phyloP scores from a whole-genome alignment of 495 filamentous ascomycete species.

The Aspergillus sclerotiicarbonarius region DNA sequence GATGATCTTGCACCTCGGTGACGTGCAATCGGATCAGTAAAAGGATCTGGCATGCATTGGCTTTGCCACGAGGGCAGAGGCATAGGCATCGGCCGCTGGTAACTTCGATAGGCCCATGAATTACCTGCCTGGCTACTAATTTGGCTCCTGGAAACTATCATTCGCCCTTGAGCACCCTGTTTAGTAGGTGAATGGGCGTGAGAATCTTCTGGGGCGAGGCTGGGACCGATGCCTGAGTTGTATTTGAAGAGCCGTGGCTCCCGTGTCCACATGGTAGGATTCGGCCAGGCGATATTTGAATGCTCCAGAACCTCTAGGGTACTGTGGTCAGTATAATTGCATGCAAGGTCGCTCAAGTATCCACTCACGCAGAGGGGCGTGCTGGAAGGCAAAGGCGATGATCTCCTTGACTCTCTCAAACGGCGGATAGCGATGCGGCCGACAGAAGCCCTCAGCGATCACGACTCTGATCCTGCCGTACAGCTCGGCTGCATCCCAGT shows the following conservation, averaged over 20 bases:
- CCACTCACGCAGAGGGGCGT: constrained; percentile 70
- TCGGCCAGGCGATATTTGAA: constrained; percentile 81
- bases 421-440: constrained; percentile 44
- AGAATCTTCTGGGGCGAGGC: constrained; percentile 28
- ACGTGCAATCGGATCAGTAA: constrained; percentile 34
- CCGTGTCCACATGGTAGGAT: constrained; percentile 67
- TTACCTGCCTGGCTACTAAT: constrained; percentile 23
- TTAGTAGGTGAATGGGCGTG: constrained; percentile 54
- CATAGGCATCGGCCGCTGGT: constrained; percentile 20
- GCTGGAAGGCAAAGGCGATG: constrained; percentile 80
- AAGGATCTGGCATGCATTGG: constrained; percentile 34
- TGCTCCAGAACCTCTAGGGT: constrained; percentile 66
- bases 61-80: constrained; percentile 19
- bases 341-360: not conserved
- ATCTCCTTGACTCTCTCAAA: constrained; percentile 73
- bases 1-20: constrained; percentile 42
- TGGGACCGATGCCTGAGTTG: constrained; percentile 23
- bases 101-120: constrained; percentile 26
- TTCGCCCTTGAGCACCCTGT: constrained; percentile 19
- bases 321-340: constrained; percentile 15
- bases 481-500: constrained; percentile 71
- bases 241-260: constrained; percentile 38
- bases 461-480: constrained; percentile 75
- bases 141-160: constrained; percentile 14
- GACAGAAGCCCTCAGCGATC: constrained; percentile 68